A percentile compares a stretch with the other conserved stretches of the same genome.
Evolutionary conservation across 1,139 yeast species (phyloP).

Genomic region (Keqinozyma sinolaborantium): DNA sequence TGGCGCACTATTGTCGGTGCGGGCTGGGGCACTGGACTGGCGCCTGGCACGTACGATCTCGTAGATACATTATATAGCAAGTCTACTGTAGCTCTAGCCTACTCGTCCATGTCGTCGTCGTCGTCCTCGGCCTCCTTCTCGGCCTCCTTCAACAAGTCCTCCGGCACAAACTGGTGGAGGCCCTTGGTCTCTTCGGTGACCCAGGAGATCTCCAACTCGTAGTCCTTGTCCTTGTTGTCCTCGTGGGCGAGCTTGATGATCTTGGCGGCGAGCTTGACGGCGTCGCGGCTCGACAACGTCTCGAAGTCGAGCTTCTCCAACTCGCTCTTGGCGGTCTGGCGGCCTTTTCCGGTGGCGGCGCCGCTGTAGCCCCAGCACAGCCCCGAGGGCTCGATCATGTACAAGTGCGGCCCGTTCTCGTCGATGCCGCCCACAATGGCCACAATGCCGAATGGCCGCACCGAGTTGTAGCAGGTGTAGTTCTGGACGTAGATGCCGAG

Average conservation of each 20-base stretch:
- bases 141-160: constrained; percentile 76
- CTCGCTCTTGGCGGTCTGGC: constrained; percentile 95
- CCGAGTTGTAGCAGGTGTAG: constrained; percentile 93
- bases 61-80: too few relatives aligned
- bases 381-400: constrained; percentile 98
- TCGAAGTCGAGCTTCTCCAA: constrained; percentile 83
- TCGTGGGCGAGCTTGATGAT: constrained; percentile 94
- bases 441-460: constrained; percentile 93
- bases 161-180: constrained; percentile 76
- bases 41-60: too few relatives aligned
- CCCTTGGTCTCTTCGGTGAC: constrained; percentile 75
- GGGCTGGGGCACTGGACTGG: too few relatives aligned
- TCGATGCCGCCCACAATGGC: constrained; percentile 94
- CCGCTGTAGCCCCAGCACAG: constrained; percentile 96
- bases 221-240: constrained; percentile 95
- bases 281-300: constrained; percentile 69
- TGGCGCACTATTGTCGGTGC: too few relatives aligned
- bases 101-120: constrained; percentile 47
- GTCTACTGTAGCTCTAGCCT: too few relatives aligned
- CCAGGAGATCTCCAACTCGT: constrained; percentile 95
- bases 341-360: constrained; percentile 97
- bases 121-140: constrained; percentile 77
- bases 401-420: constrained; percentile 82
- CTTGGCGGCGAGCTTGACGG: constrained; percentile 89
- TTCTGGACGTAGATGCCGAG: constrained; percentile 93